A percentile compares a stretch with the other conserved stretches of the same genome.
phyloP scores from a whole-genome alignment of 768 basidiomycete species.

The Polyporus arcularius region DNA sequence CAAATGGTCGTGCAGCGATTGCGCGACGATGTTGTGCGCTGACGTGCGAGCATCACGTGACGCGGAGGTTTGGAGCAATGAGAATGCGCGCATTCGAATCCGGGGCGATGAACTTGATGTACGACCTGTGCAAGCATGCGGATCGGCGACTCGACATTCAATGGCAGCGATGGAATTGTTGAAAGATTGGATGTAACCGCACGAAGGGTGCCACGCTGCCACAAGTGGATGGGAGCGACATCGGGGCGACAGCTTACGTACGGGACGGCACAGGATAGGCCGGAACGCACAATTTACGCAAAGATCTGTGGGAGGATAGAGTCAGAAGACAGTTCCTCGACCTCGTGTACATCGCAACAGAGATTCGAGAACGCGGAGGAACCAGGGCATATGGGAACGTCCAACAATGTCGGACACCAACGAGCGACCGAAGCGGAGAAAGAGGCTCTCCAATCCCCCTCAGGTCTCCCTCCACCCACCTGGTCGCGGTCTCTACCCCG shows the following conservation, averaged over 20 bases:
- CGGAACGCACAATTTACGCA: neutral
- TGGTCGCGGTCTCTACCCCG: too few relatives aligned
- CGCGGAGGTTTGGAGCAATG: slow-evolving; percentile 5
- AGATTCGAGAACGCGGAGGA: too few relatives aligned
- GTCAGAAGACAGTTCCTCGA: neutral
- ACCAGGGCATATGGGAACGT: too few relatives aligned
- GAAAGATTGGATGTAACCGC: neutral
- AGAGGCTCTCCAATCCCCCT: too few relatives aligned
- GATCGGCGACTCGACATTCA: neutral
- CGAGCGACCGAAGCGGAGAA: too few relatives aligned
- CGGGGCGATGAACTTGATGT: slow-evolving; percentile 8
- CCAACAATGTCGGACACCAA: too few relatives aligned
- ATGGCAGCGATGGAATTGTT: slow-evolving; percentile 2
- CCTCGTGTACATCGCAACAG: too few relatives aligned
- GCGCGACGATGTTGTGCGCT: slow-evolving; percentile 21
- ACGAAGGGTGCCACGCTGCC: neutral
- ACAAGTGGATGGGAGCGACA: neutral
- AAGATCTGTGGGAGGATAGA: neutral
- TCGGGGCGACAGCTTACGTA: neutral
- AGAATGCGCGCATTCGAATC: slow-evolving; percentile 6
- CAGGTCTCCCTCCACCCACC: too few relatives aligned
- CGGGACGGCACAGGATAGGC: neutral
- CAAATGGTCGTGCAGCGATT: slow-evolving; percentile 17
- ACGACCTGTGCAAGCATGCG: neutral
- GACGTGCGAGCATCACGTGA: slow-evolving; percentile 20